Percentiles rank a stretch among this genome's conserved stretches.
These are phyloP conservation scores for Ophiostoma montium DNA, from an alignment of 2,329 filamentous ascomycete genomes.

Conservation along the genomic window DNA sequence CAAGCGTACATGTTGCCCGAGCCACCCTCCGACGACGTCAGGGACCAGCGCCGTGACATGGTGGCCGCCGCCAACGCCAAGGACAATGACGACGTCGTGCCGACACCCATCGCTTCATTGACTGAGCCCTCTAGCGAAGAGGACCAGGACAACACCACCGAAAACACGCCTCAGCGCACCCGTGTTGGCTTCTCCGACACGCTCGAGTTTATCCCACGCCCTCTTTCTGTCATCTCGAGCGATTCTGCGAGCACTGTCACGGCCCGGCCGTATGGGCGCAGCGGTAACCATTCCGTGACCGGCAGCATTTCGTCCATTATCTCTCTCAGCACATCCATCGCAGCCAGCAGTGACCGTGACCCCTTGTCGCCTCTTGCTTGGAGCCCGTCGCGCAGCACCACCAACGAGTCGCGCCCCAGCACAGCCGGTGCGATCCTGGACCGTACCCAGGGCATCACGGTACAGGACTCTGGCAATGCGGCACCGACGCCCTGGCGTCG, in stretches of 20 bases:
- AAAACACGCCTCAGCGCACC: constrained; percentile 29
- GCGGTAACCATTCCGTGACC: constrained; percentile 51
- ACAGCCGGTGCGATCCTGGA: constrained; percentile 60
- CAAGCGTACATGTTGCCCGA: constrained; percentile 7
- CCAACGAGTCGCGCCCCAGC: constrained; percentile 42
- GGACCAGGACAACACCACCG: constrained; percentile 3
- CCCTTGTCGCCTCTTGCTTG: constrained; percentile 23
- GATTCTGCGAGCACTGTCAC: constrained; percentile 70
- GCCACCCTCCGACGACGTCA: not conserved
- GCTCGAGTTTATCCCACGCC: constrained; percentile 69
- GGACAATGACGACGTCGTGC: not conserved
- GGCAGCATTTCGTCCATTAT: constrained; percentile 70
- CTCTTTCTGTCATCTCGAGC: constrained; percentile 70
- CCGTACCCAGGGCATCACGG: constrained; percentile 26
- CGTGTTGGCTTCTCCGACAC: constrained; percentile 75
- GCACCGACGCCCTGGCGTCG: constrained; percentile 31
- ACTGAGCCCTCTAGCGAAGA: not conserved
- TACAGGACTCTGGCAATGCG: constrained; percentile 16
- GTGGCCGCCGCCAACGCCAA: not conserved
- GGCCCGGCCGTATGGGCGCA: constrained; percentile 30
- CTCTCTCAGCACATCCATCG: constrained; percentile 36
- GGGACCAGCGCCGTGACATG: not conserved
- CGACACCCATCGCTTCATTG: not conserved
- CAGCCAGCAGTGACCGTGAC: constrained; percentile 27
- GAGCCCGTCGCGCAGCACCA: constrained; percentile 26